A percentile compares a stretch with the other conserved stretches of the same genome.
Conservation (phyloP, 2,329 filamentous ascomycete species). For the Aspergillus alliaceus region DNA sequence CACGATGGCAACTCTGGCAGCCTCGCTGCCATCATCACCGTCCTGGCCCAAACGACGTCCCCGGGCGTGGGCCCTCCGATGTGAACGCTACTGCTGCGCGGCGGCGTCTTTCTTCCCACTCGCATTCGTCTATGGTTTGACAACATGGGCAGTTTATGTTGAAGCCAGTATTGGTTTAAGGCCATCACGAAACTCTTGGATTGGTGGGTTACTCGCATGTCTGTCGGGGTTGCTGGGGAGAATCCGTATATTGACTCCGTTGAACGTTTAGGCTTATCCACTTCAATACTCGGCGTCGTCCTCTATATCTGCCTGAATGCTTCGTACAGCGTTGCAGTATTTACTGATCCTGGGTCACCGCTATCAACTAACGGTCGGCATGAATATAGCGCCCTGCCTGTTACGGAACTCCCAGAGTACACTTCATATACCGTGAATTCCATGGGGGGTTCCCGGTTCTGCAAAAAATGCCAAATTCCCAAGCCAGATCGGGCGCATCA, state of each 20-base stretch:
- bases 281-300: slow-evolving; percentile 64
- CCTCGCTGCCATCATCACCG: slow-evolving; percentile 40
- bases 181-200: slow-evolving; percentile 50
- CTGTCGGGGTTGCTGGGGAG: not conserved
- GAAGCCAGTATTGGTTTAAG: slow-evolving; percentile 69
- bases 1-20: slow-evolving; percentile 39
- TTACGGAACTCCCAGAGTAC: slow-evolving; percentile 61
- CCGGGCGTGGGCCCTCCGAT: slow-evolving; percentile 45
- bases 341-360: slow-evolving; percentile 80
- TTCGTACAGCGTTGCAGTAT: slow-evolving; percentile 90
- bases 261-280: slow-evolving; percentile 36
- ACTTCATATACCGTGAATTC: slow-evolving; percentile 90
- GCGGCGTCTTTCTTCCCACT: slow-evolving; percentile 83
- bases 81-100: slow-evolving; percentile 82
- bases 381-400: slow-evolving; percentile 76
- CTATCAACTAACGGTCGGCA: slow-evolving; percentile 38
- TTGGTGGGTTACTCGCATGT: slow-evolving; percentile 32
- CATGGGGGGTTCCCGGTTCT: slow-evolving; percentile 82
- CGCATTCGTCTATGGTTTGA: slow-evolving; percentile 81
- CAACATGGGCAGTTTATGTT: slow-evolving; percentile 93
- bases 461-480: slow-evolving; percentile 93
- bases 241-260: not conserved
- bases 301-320: slow-evolving; percentile 80
- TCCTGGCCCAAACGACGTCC: slow-evolving; percentile 43
- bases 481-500: slow-evolving; percentile 97